Evolutionary conservation across 768 basidiomycete species (phyloP), one percentile per base, ranked within the genome.

Genomic region (Clavulina sp.): DNA sequence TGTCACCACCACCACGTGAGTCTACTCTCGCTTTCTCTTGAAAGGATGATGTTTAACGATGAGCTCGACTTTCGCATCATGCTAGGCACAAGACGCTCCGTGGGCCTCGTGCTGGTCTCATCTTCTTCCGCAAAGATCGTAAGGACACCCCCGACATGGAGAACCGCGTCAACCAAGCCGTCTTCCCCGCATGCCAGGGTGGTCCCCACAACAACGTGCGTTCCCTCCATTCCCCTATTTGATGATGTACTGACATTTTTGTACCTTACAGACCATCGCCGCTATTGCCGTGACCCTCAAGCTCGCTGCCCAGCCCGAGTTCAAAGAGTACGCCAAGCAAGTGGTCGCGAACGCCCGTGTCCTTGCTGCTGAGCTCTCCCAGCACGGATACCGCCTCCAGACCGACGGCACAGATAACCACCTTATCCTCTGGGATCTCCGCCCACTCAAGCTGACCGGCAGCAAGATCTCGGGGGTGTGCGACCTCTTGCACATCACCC

Each of bases 161-260:
- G 75, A 88, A 88, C 68, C 84, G 92, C 53, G 80, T 99, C 60
- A 97, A 97, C 65, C 86, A 93, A 38, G 92, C 95, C 48, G 93
- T 99, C 57, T 99, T 99, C 80, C 95, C 95, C 52, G 93, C 95
- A 32, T 97, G 95, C 76, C 95, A 97, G 70, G 95, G 95, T 68
- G 95, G 93, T 47, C 95, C 93, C 41, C 95, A 97, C 73, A 97
- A 97, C 73, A 91, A 99, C 70, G 84, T 85, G 52, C 52, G 78
- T 65, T 23, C 24, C 57, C 47, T 51, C 13, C 28, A 46, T n/a
- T 30, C 52, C n/a, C 49, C 36, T 24, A 28, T 48, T 21, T 24
- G 24, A 34, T 23, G n/a, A 6, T 41, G n/a, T 6, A 49, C 23
- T 49, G 7, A n/a, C 26, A n/a, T 52, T 44, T 4, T 48, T 46